Base-by-base conservation (phyloP, 345 rosid species). In the Populus davidiana region DNA sequence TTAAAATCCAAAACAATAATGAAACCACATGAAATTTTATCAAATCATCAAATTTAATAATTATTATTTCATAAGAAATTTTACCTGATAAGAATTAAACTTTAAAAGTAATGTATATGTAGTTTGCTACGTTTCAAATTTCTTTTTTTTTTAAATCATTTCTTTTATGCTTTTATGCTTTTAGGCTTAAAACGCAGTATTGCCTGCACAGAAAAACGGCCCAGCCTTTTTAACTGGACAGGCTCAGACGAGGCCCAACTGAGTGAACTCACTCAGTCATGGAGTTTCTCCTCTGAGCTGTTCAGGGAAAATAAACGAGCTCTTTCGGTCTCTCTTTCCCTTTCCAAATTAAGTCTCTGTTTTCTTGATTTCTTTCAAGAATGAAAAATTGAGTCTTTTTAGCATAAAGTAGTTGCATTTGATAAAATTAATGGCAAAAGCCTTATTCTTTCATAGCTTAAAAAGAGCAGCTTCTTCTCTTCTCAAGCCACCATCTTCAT, bases 391-490 rank as follows among this genome's bases (percentile, higher is more conserved):
- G 6, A 50, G 1, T 50, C 8, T 50, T 50, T 50, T 50, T 50
- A 50, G 21, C 20, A 50, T 50, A 50, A 3, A 50, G 6, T 50
- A 50, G 20, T 14, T 50, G 6, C 54, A 5, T 16, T 50, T 50
- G 54, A 50, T 50, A 4, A 5, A 23, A 25, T 12, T 62, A 54
- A 79, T 79, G 82, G 82, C 78, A 20, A 74, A 25, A 35, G 65
- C 70, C 61, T n/a, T 81, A 31, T 35, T 72, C 36, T 59, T 72
- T 47, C 49, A 36, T 33, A 41, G 62, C 80, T 64, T 77, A 43
- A 49, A 50, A 68, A 73, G 67, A 44, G 78, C 78, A 44, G 81
- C 78, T 33, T 68, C 75, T 38, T 69, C 72, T 62, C 71, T 77
- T 56, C 70, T 67, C 67, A 77, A 77, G 74, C 69, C 54, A 38